These are phyloP conservation scores for Chloranthus sessilifolius DNA, from an alignment of 164 flowering plant genomes.

Conservation along the genomic window DNA sequence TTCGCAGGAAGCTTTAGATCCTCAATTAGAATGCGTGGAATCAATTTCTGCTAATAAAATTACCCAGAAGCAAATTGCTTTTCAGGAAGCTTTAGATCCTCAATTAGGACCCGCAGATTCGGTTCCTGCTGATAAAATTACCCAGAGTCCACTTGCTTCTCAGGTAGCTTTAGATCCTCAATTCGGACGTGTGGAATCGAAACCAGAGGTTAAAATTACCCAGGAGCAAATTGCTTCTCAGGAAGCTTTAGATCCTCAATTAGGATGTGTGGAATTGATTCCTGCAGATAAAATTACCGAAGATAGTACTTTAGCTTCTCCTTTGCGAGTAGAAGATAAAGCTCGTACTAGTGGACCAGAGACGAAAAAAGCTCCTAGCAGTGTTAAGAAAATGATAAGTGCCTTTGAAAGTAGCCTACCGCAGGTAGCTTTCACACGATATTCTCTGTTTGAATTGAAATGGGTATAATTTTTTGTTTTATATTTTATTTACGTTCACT, in stretches of 20 bases:
- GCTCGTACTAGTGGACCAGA: conserved; percentile 20
- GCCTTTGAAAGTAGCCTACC: conserved; percentile 52
- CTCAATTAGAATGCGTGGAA: no score
- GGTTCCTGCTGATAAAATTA: neutral
- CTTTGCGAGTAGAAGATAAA: conserved; percentile 12
- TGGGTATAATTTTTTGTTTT: neutral
- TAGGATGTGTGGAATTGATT: conserved; percentile 11
- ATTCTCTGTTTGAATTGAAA: conserved; percentile 3
- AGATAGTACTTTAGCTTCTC: conserved; percentile 9
- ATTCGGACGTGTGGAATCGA: no score
- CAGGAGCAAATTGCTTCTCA: no score
- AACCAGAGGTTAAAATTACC: no score
- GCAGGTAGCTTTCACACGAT: conserved; percentile 39
- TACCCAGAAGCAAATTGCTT: neutral
- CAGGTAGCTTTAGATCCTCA: no score
- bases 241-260: conserved; percentile 8
- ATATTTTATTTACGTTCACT: conserved; percentile 9
- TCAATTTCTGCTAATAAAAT: neutral
- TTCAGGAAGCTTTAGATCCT: neutral
- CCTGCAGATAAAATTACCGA: conserved; percentile 1
- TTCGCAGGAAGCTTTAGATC: no score
- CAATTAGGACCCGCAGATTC: neutral
- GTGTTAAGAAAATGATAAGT: conserved; percentile 61
- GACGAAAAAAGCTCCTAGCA: conserved; percentile 39
- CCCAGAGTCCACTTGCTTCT: conserved; percentile 9